Evolutionary conservation across 2,329 filamentous ascomycete species (phyloP).

Genomic region (Colletotrichum sp.): DNA sequence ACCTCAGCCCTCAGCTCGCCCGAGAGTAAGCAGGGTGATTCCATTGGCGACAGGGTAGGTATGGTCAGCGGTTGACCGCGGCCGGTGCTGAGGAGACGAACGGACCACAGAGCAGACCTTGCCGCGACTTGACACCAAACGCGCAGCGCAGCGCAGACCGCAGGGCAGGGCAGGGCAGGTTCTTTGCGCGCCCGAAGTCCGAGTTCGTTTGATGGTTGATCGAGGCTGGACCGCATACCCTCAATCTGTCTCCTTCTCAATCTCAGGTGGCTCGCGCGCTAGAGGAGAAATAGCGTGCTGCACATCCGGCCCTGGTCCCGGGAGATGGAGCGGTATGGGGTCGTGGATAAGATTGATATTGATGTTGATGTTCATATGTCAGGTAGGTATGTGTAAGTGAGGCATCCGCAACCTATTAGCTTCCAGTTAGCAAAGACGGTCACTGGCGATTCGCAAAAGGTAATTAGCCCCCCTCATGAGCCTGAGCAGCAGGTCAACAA

Average conservation of each 20-base stretch:
- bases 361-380: neutral
- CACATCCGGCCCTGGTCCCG: neutral
- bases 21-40: neutral
- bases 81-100: neutral
- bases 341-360: neutral
- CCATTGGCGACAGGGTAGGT: neutral
- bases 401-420: neutral
- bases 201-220: constrained; percentile 12
- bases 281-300: neutral
- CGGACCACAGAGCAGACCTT: neutral
- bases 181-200: constrained; percentile 2
- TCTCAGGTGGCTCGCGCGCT: neutral
- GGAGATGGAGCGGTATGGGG: neutral
- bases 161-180: neutral
- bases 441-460: neutral
- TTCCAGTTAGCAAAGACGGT: neutral
- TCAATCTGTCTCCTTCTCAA: neutral
- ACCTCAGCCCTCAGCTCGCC: neutral
- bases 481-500: neutral
- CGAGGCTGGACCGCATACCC: neutral
- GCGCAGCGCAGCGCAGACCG: neutral
- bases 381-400: neutral
- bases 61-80: neutral
- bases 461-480: neutral
- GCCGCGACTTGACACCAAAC: constrained; percentile 7